A percentile compares a stretch with the other conserved stretches of the same genome.
phyloP scores from a whole-genome alignment of 345 rosid species.

The Balakata baccata region DNA sequence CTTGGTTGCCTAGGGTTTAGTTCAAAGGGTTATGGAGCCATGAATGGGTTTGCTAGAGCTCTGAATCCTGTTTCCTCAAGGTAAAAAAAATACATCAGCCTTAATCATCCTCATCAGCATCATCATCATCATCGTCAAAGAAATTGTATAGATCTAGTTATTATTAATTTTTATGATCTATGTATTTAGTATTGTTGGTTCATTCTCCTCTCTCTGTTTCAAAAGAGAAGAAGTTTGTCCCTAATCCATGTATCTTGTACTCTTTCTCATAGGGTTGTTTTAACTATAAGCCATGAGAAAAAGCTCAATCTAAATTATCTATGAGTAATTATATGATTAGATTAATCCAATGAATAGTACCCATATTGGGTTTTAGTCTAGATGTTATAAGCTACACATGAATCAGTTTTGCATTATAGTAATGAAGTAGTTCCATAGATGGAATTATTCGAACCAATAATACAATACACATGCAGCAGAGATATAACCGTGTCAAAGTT shows the following conservation, averaged over 20 bases:
- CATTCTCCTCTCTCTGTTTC: constrained; percentile 8
- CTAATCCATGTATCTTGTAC: constrained; percentile 12
- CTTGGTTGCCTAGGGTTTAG: constrained; percentile 96
- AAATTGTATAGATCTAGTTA: constrained; percentile 24
- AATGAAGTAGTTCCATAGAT: constrained; percentile 10
- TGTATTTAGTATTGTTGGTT: constrained; percentile 11
- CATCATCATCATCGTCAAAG: constrained; percentile 2
- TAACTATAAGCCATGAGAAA: constrained; percentile 7
- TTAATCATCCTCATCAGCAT: background rate
- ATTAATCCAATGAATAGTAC: background rate
- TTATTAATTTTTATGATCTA: constrained; percentile 3
- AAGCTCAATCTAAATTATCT: background rate
- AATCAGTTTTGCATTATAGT: background rate
- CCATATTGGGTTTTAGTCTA: background rate
- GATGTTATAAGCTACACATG: background rate
- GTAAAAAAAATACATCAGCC: constrained; percentile 24
- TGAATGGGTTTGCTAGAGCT: constrained; percentile 84
- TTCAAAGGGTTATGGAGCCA: constrained; percentile 90
- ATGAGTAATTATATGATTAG: too few relatives aligned
- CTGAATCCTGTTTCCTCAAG: constrained; percentile 89
- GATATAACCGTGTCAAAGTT: constrained; percentile 11
- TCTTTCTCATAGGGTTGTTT: constrained; percentile 8
- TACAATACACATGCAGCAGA: constrained; percentile 9
- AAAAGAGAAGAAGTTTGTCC: constrained; percentile 13
- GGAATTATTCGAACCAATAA: constrained; percentile 27